phyloP scores from a whole-genome alignment of 208 protist genomes.

The Acanthamoeba culbertsoni region DNA sequence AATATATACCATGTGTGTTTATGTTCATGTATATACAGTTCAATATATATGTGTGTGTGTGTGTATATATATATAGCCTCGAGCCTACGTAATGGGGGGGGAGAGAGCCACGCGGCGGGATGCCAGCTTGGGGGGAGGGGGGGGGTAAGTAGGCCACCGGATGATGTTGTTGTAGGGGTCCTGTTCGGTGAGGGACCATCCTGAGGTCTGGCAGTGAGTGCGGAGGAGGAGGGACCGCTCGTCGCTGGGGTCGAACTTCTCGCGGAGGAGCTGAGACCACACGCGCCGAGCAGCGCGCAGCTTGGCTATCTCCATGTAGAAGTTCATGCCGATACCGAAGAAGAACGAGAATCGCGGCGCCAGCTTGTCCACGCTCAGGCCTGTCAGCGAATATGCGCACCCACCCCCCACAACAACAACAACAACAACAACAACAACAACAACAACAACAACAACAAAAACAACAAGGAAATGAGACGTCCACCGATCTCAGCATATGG shows the following conservation, averaged over 20 bases:
- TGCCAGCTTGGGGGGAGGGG: neutral
- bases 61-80: too few relatives aligned
- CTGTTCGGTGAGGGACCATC: conserved; percentile 95
- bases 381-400: conserved; percentile 62
- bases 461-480: neutral
- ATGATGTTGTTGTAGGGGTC: conserved; percentile 96
- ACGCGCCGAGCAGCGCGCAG: conserved; percentile 92
- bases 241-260: conserved; percentile 92
- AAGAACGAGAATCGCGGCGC: conserved; percentile 95
- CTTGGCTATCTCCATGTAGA: conserved; percentile 95
- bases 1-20: too few relatives aligned
- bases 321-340: conserved; percentile 95
- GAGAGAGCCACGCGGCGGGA: neutral
- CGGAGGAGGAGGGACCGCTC: conserved; percentile 87
- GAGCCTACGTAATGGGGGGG: neutral
- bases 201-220: conserved; percentile 96
- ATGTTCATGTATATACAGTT: too few relatives aligned
- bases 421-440: neutral
- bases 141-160: conserved; percentile 65
- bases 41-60: too few relatives aligned
- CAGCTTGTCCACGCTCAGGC: conserved; percentile 91
- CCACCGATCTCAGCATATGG: too few relatives aligned
- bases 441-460: neutral
- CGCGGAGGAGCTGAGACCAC: conserved; percentile 92
- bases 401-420: too few relatives aligned